Conservation (phyloP, 1,284 basidiomycete genomes). For the Mycosarcoma mackinlayi region DNA sequence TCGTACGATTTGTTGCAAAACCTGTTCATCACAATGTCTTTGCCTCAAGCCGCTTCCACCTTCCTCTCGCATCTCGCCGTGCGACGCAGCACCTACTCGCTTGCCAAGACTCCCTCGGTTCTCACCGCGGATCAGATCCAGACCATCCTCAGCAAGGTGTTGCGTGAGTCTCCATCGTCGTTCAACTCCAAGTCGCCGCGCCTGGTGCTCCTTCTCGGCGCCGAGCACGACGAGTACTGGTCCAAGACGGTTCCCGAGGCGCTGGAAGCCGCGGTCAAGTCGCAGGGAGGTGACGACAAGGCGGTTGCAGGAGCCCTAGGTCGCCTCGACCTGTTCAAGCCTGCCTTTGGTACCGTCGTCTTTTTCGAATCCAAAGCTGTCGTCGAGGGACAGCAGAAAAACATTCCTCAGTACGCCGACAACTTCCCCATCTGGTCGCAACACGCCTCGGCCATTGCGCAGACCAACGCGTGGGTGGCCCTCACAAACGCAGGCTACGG, state of each 20-base stretch:
- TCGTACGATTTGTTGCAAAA: neutral
- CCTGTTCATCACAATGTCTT: slow-evolving; percentile 22
- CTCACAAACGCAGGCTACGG: slow-evolving; percentile 71
- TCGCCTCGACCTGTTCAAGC: slow-evolving; percentile 68
- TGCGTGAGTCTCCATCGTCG: slow-evolving; percentile 70
- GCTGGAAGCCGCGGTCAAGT: slow-evolving; percentile 31
- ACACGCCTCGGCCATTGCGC: slow-evolving; percentile 67
- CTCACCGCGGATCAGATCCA: slow-evolving; percentile 69
- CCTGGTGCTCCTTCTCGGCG: slow-evolving; percentile 70
- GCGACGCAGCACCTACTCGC: slow-evolving; percentile 70
- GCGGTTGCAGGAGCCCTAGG: slow-evolving; percentile 39
- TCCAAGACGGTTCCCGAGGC: slow-evolving; percentile 61
- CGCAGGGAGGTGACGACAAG: slow-evolving; percentile 33
- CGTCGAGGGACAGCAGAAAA: slow-evolving; percentile 65
- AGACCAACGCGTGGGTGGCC: slow-evolving; percentile 71
- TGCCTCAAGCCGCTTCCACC: slow-evolving; percentile 18
- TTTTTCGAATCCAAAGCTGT: slow-evolving; percentile 67
- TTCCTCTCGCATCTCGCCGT: slow-evolving; percentile 55
- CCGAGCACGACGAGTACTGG: slow-evolving; percentile 70
- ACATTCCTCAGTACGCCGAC: slow-evolving; percentile 68
- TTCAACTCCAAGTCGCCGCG: slow-evolving; percentile 71
- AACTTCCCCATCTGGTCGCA: slow-evolving; percentile 67
- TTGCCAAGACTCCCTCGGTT: slow-evolving; percentile 67
- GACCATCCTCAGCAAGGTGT: slow-evolving; percentile 69
- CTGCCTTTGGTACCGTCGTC: slow-evolving; percentile 71